Conservation (phyloP, 306 rosid genomes). For the Ochetophila trinervis region DNA sequence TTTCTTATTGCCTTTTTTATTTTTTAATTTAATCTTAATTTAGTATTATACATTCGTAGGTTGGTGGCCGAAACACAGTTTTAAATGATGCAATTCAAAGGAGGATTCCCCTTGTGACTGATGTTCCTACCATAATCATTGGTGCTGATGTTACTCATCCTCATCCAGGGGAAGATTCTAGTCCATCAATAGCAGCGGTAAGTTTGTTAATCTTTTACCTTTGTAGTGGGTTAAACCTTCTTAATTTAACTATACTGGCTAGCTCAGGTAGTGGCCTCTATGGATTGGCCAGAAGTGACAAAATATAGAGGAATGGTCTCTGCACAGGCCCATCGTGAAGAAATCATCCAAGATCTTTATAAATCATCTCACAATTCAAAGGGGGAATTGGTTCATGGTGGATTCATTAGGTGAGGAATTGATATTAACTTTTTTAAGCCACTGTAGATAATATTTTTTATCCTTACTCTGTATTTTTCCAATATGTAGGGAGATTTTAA, state of each 20-base stretch:
- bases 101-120: slow-evolving; percentile 51
- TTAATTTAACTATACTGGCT: not conserved
- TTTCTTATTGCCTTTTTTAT: not conserved
- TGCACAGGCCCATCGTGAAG: slow-evolving; percentile 56
- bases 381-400: slow-evolving; percentile 42
- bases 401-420: slow-evolving; percentile 61
- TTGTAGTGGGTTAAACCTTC: not conserved
- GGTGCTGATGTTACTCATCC: slow-evolving; percentile 95
- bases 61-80: slow-evolving; percentile 66
- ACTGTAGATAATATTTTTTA: not conserved
- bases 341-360: slow-evolving; percentile 73
- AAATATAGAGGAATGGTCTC: slow-evolving; percentile 64
- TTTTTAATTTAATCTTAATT: slow-evolving; percentile 5
- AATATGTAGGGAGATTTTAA: slow-evolving; percentile 49
- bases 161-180: slow-evolving; percentile 53
- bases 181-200: slow-evolving; percentile 90
- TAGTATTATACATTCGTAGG: slow-evolving; percentile 32
- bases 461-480: not conserved
- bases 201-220: not conserved
- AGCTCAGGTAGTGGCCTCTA: slow-evolving; percentile 75
- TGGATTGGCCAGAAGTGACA: slow-evolving; percentile 81
- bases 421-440: not conserved
- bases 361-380: slow-evolving; percentile 27
- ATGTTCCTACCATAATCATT: slow-evolving; percentile 58
- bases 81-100: slow-evolving; percentile 47